Percentiles rank a stretch among this genome's conserved stretches.
These are phyloP conservation scores for Globisporangium perplexum DNA, from an alignment of 352 stramenopile genomes.

Conservation along the genomic window DNA sequence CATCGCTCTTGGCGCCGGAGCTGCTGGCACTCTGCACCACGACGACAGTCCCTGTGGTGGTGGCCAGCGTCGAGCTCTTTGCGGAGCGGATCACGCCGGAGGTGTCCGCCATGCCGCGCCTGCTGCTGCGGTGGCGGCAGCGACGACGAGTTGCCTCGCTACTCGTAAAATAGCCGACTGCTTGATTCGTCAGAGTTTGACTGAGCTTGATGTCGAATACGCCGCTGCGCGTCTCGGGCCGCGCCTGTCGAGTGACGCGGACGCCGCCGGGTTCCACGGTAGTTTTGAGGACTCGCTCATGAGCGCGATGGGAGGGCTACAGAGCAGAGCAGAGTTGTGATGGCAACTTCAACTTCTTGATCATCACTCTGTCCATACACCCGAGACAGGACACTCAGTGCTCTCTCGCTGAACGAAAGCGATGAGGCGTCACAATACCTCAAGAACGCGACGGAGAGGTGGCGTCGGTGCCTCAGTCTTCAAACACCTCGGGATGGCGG, in stretches of 20 bases:
- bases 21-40: background rate
- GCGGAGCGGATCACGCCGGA: background rate
- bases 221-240: no score
- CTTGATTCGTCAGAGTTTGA: no score
- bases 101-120: background rate
- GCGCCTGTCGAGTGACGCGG: no score
- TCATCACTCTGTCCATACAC: background rate
- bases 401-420: background rate
- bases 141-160: no score
- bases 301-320: background rate
- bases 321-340: no score
- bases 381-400: background rate
- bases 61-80: constrained; percentile 2
- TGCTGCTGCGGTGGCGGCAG: no score
- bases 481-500: constrained; percentile 21
- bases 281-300: background rate
- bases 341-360: constrained; percentile 3
- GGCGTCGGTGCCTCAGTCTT: background rate
- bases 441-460: background rate
- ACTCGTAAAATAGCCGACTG: no score
- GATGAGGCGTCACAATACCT: background rate
- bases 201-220: no score
- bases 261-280: background rate
- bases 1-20: background rate
- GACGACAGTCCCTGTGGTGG: constrained; percentile 7